These are phyloP conservation scores for Centrapalus pauciflorus DNA, from an alignment of 129 eudicot genomes.

Conservation along the genomic window DNA sequence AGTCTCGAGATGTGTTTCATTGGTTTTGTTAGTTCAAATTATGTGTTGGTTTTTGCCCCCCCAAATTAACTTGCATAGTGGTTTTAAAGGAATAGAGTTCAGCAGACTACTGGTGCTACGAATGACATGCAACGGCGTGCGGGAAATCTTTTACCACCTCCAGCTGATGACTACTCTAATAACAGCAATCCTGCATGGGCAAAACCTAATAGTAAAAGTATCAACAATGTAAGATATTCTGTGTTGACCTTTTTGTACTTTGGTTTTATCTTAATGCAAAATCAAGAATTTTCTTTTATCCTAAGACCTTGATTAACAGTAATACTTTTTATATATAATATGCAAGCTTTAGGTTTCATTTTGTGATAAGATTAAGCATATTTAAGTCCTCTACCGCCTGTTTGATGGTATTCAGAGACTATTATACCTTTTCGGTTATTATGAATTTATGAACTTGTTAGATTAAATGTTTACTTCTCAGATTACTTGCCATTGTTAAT, in stretches of 20 bases:
- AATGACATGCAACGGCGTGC: slow-evolving; percentile 28
- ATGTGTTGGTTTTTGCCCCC: slow-evolving; percentile 8
- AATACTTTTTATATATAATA: not conserved
- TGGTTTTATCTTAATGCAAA: not conserved
- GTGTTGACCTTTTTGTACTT: slow-evolving; percentile 1
- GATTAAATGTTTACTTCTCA: not conserved
- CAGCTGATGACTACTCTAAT: slow-evolving; percentile 25
- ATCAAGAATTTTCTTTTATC: not conserved
- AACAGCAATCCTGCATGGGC: slow-evolving; percentile 11
- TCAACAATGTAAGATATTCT: slow-evolving; percentile 28
- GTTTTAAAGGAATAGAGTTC: slow-evolving; percentile 33
- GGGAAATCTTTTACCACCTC: slow-evolving; percentile 35
- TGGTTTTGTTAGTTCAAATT: slow-evolving; percentile 7
- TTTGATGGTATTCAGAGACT: not conserved
- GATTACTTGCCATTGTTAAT: not conserved
- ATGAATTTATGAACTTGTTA: not conserved
- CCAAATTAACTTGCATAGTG: slow-evolving; percentile 17
- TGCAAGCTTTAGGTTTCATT: not conserved
- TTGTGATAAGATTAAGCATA: not conserved
- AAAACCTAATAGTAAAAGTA: slow-evolving; percentile 22
- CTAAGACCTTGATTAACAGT: not conserved
- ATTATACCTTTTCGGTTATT: not conserved
- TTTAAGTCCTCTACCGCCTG: not conserved
- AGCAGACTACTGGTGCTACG: slow-evolving; percentile 28
- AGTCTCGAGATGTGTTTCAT: not conserved